phyloP scores from a whole-genome alignment of 2,329 filamentous ascomycete genomes.

The Helotiales sp. region DNA sequence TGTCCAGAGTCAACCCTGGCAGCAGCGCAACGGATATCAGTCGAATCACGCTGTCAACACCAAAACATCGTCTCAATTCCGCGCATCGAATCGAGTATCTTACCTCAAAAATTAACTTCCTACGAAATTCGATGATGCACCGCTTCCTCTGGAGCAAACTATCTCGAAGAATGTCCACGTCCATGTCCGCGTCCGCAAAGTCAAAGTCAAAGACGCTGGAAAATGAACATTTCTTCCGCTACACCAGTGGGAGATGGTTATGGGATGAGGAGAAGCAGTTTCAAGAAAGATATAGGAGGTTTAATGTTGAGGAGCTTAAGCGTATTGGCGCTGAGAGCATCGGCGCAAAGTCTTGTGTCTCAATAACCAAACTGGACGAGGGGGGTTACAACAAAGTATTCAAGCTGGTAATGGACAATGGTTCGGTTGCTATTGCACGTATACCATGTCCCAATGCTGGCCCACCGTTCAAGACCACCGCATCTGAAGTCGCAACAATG shows the following conservation, averaged over 20 bases:
- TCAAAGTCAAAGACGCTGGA: neutral
- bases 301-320: constrained; percentile 45
- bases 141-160: neutral
- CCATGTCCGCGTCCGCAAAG: neutral
- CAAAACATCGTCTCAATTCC: neutral
- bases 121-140: neutral
- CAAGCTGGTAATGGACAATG: constrained; percentile 41
- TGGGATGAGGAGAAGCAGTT: constrained; percentile 46
- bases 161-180: neutral
- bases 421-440: constrained; percentile 38
- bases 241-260: constrained; percentile 45
- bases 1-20: too few relatives aligned
- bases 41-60: too few relatives aligned
- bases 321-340: constrained; percentile 41
- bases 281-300: constrained; percentile 43
- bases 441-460: constrained; percentile 34
- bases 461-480: constrained; percentile 28
- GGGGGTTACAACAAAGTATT: constrained; percentile 48
- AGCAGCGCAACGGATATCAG: too few relatives aligned
- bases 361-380: constrained; percentile 47
- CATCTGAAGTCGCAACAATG: constrained; percentile 38
- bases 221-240: constrained; percentile 39
- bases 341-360: constrained; percentile 42
- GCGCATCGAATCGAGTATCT: neutral
- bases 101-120: neutral